phyloP scores from a whole-genome alignment of 768 basidiomycete genomes.

The Mycena sanguinolenta region DNA sequence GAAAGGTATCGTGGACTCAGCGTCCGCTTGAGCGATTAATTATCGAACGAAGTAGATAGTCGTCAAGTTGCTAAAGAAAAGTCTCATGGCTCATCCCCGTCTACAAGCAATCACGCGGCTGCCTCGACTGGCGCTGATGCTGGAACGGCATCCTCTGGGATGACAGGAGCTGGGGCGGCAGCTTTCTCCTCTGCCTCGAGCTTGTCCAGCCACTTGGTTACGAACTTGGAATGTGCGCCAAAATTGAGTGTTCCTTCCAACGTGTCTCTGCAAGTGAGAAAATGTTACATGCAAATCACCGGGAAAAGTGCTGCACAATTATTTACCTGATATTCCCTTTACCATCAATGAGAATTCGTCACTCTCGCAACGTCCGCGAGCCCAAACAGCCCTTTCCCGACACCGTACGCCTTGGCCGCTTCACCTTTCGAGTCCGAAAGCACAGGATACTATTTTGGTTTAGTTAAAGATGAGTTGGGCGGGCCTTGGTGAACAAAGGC shows the following conservation, averaged over 20 bases:
- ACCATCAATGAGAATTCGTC: conserved; percentile 83
- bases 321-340: conserved; percentile 75
- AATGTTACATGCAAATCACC: background rate
- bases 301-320: conserved; percentile 30
- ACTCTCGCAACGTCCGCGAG: conserved; percentile 69
- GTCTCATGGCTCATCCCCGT: background rate
- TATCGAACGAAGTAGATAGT: conserved; percentile 26
- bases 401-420: conserved; percentile 72
- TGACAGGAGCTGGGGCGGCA: conserved; percentile 10
- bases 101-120: background rate
- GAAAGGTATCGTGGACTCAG: too few relatives aligned
- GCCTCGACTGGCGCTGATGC: conserved; percentile 6
- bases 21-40: background rate
- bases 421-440: conserved; percentile 78
- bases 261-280: conserved; percentile 59
- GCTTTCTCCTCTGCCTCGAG: conserved; percentile 56
- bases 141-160: conserved; percentile 10
- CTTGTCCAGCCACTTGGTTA: conserved; percentile 74
- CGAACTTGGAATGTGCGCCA: conserved; percentile 78
- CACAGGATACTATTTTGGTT: conserved; percentile 77
- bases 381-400: conserved; percentile 79
- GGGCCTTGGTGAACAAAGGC: background rate
- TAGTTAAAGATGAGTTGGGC: background rate
- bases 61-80: conserved; percentile 13
- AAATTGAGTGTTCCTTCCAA: conserved; percentile 73